Evolutionary conservation across 192 early-diverging fungal species (phyloP).

Genomic region (Rhizophagus sp.): DNA sequence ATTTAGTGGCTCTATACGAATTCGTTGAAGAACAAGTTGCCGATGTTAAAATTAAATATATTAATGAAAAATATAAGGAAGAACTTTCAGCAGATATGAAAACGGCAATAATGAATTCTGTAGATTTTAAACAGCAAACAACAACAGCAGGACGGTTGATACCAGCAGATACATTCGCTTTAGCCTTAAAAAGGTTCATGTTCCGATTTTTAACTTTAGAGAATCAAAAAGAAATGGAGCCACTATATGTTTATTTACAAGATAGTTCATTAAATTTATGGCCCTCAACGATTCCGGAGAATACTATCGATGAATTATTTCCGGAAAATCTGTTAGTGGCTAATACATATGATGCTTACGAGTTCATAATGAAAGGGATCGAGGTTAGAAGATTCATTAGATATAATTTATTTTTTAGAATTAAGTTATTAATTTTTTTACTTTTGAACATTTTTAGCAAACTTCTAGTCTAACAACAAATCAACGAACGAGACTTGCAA

Average conservation of each 20-base stretch:
- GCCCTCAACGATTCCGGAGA: not conserved
- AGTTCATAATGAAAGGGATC: not conserved
- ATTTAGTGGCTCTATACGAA: constrained; percentile 27
- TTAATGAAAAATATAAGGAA: constrained; percentile 17
- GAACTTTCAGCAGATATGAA: not conserved
- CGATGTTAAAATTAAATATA: not conserved
- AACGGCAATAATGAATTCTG: not conserved
- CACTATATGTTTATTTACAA: not conserved
- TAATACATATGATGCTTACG: not conserved
- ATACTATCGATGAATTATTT: not conserved
- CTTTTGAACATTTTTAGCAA: not conserved
- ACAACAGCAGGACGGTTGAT: not conserved
- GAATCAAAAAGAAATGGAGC: not conserved
- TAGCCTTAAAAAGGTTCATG: constrained; percentile 11
- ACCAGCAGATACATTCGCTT: not conserved
- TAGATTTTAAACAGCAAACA: not conserved
- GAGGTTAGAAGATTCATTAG: not conserved
- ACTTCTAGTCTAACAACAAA: not conserved
- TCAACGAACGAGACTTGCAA: too few species aligned
- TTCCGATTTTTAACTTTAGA: not conserved
- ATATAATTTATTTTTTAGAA: too few species aligned
- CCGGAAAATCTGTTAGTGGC: not conserved
- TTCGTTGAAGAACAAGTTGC: constrained; percentile 19
- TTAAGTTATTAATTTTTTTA: too few species aligned
- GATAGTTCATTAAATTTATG: not conserved